Percentiles rank a stretch among this genome's conserved stretches.
Evolutionary conservation across 2,329 filamentous ascomycete species (phyloP).

Genomic region (Epichloe hybrida): DNA sequence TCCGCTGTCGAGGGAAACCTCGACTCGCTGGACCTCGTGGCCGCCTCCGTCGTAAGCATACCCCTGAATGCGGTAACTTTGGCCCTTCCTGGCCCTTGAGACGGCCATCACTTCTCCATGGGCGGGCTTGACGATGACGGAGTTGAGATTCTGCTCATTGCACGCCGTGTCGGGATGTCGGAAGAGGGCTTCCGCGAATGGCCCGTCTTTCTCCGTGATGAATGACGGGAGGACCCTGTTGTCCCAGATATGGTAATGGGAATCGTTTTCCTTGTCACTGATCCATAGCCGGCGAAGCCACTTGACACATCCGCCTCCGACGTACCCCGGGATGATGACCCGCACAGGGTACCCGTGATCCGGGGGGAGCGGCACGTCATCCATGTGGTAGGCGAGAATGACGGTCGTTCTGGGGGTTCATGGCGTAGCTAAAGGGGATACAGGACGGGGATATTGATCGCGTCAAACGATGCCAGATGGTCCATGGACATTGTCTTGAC

Average conservation of each 20-base stretch:
- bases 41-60: constrained; percentile 35
- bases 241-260: constrained; percentile 28
- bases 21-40: constrained; percentile 33
- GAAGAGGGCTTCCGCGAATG: constrained; percentile 32
- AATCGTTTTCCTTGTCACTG: constrained; percentile 28
- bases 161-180: constrained; percentile 33
- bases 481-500: constrained; percentile 27
- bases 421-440: constrained; percentile 32
- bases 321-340: constrained; percentile 27
- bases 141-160: constrained; percentile 36
- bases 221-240: constrained; percentile 37
- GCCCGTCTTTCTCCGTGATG: constrained; percentile 33
- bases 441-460: constrained; percentile 33
- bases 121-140: constrained; percentile 29
- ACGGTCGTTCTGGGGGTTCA: background rate
- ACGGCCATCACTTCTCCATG: constrained; percentile 31
- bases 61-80: constrained; percentile 19
- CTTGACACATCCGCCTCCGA: constrained; percentile 32
- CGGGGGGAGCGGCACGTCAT: constrained; percentile 24
- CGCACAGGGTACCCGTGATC: constrained; percentile 33
- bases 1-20: constrained; percentile 33
- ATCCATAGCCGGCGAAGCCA: constrained; percentile 31
- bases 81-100: constrained; percentile 19
- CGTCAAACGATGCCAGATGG: constrained; percentile 27
- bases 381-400: constrained; percentile 25